Evolutionary conservation across 1,284 basidiomycete species (phyloP).

Genomic region (Rugosomyces carneus): DNA sequence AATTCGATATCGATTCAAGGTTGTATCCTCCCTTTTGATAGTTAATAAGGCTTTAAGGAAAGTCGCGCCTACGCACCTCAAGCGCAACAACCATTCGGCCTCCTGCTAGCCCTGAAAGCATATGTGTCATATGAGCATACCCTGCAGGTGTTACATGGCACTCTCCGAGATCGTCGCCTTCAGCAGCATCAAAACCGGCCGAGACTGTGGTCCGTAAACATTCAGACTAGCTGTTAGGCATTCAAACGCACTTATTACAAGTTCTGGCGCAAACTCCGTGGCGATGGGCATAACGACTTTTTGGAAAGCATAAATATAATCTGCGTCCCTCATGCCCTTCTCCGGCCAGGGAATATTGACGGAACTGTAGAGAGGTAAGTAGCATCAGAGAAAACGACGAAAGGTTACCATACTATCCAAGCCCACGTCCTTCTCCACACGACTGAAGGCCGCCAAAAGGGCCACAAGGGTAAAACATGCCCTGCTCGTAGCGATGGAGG

Average conservation of each 20-base stretch:
- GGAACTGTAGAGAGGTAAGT: slow-evolving; percentile 44
- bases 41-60: not conserved
- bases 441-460: slow-evolving; percentile 84
- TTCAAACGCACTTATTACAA: slow-evolving; percentile 81
- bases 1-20: slow-evolving; percentile 82
- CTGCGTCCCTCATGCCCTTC: slow-evolving; percentile 86
- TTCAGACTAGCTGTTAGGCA: not conserved
- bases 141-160: slow-evolving; percentile 91
- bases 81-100: slow-evolving; percentile 91
- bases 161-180: slow-evolving; percentile 87
- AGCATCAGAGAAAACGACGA: slow-evolving; percentile 16
- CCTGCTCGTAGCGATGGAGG: slow-evolving; percentile 90
- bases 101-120: slow-evolving; percentile 84
- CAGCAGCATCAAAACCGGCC: slow-evolving; percentile 96
- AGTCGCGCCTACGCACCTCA: slow-evolving; percentile 53
- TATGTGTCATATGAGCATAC: slow-evolving; percentile 98
- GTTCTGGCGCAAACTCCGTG: slow-evolving; percentile 91
- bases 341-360: slow-evolving; percentile 97
- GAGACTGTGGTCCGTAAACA: slow-evolving; percentile 58
- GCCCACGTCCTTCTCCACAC: slow-evolving; percentile 77
- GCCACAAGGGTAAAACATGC: slow-evolving; percentile 89
- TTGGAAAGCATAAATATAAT: slow-evolving; percentile 97
- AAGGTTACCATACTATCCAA: slow-evolving; percentile 65
- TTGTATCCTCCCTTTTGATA: slow-evolving; percentile 86
- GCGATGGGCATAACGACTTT: slow-evolving; percentile 96